Percentiles rank a stretch among this genome's conserved stretches.
phyloP scores from a whole-genome alignment of 179 eudicot species.

The Vitellaria paradoxa region DNA sequence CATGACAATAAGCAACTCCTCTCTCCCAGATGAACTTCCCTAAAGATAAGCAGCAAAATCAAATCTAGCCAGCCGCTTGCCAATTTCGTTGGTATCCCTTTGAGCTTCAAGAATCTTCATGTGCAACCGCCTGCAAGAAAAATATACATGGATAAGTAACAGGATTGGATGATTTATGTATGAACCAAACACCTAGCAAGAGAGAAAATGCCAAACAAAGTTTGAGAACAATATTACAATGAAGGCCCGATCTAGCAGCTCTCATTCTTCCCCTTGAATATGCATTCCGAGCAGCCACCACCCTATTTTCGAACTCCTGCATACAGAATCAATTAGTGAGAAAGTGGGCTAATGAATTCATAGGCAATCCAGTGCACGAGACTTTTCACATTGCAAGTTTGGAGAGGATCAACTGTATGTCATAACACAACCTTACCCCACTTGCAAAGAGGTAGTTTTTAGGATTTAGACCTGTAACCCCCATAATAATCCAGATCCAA shows the following conservation, averaged over 20 bases:
- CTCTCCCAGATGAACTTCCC: neutral
- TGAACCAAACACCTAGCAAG: neutral
- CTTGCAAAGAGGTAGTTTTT: too few relatives aligned
- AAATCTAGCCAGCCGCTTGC: slow-evolving; percentile 6
- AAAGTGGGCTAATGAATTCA: neutral
- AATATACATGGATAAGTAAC: neutral
- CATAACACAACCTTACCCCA: too few relatives aligned
- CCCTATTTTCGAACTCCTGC: slow-evolving; percentile 13
- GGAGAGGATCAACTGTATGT: too few relatives aligned
- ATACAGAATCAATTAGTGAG: neutral
- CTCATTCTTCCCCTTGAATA: slow-evolving; percentile 17
- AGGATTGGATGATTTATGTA: neutral
- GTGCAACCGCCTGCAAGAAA: slow-evolving; percentile 5
- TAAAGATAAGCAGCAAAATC: neutral
- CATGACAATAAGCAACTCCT: neutral
- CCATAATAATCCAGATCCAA: neutral
- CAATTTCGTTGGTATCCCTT: slow-evolving; percentile 5
- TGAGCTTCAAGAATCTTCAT: slow-evolving; percentile 14
- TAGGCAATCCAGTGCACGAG: too few relatives aligned
- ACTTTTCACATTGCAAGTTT: too few relatives aligned
- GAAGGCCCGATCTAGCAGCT: slow-evolving; percentile 16
- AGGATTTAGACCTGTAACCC: too few relatives aligned
- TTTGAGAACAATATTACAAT: slow-evolving; percentile 3
- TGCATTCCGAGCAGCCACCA: slow-evolving; percentile 14
- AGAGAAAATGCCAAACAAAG: neutral